phyloP scores from a whole-genome alignment of 805 yeast genomes.

The Teunomyces panamensis region DNA sequence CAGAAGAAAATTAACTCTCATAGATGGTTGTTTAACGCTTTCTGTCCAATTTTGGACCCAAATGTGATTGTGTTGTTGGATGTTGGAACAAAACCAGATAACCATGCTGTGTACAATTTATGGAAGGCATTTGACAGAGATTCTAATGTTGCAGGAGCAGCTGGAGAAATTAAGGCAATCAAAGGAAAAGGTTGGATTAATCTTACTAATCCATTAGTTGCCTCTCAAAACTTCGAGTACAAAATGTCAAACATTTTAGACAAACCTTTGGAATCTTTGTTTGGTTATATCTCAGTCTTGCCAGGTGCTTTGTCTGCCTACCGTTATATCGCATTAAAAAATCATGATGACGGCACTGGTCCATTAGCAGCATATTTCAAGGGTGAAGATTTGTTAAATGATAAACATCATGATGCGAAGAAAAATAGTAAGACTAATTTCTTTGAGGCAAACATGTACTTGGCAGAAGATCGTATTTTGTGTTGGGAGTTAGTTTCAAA shows the following conservation, averaged over 20 bases:
- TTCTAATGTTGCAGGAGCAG: conserved; percentile 97
- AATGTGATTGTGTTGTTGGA: conserved; percentile 85
- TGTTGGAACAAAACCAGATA: conserved; percentile 97
- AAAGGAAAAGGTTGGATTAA: conserved; percentile 86
- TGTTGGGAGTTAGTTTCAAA: conserved; percentile 31
- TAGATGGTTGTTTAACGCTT: conserved; percentile 94
- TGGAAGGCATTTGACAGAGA: conserved; percentile 98
- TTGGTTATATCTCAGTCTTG: conserved; percentile 89
- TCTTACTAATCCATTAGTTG: conserved; percentile 85
- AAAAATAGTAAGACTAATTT: conserved; percentile 61
- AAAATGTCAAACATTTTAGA: conserved; percentile 95
- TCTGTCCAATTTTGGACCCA: conserved; percentile 89
- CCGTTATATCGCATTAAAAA: conserved; percentile 79
- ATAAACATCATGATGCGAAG: conserved; percentile 16
- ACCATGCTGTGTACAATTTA: conserved; percentile 81
- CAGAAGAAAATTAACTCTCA: conserved; percentile 95
- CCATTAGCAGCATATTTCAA: conserved; percentile 86
- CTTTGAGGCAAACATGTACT: conserved; percentile 72
- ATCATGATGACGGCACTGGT: conserved; percentile 88
- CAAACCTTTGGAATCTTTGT: conserved; percentile 87
- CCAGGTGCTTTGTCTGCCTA: conserved; percentile 97
- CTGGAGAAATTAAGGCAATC: conserved; percentile 96
- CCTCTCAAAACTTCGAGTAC: conserved; percentile 94
- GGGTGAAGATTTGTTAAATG: conserved; percentile 62
- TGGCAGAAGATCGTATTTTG: conserved; percentile 28